Percentiles rank a stretch among this genome's conserved stretches.
These are phyloP conservation scores for Boeremia lycopersici DNA, from an alignment of 2,329 filamentous ascomycete genomes.

Conservation along the genomic window DNA sequence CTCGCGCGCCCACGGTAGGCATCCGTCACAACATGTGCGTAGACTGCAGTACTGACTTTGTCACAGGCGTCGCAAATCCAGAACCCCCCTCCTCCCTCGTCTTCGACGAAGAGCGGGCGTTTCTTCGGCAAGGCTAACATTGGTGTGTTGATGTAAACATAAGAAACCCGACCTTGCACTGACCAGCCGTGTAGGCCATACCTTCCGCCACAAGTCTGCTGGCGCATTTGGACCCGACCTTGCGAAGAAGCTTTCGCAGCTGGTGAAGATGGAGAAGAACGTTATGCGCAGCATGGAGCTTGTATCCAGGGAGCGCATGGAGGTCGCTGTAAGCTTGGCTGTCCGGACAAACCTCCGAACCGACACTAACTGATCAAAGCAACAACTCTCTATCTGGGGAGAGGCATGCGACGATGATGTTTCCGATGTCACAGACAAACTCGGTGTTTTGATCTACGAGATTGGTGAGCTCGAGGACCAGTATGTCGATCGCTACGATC, in stretches of 20 bases:
- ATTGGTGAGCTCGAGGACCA: conserved; percentile 98
- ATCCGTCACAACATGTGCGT: background rate
- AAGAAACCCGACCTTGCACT: background rate
- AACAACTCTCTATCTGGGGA: conserved; percentile 99
- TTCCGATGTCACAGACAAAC: conserved; percentile 98
- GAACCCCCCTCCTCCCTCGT: conserved; percentile 91
- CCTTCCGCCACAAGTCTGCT: conserved; percentile 73
- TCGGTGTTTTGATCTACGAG: conserved; percentile 96
- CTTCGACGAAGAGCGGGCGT: conserved; percentile 86
- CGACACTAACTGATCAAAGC: conserved; percentile 59
- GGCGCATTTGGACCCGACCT: conserved; percentile 85
- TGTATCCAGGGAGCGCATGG: conserved; percentile 95
- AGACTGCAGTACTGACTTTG: background rate
- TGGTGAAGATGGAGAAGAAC: conserved; percentile 99
- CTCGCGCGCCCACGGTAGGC: conserved; percentile 78
- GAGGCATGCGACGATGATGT: conserved; percentile 96
- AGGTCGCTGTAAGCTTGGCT: conserved; percentile 79
- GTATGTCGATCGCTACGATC: conserved; percentile 98
- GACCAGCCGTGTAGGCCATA: conserved; percentile 61
- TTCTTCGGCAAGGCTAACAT: conserved; percentile 87
- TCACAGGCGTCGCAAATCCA: conserved; percentile 75
- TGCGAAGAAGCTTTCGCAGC: conserved; percentile 94
- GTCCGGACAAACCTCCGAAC: conserved; percentile 4
- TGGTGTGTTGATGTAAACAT: conserved; percentile 61
- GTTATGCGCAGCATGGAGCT: conserved; percentile 98